Conservation (phyloP, 1,139 yeast genomes). For the Yamadazyma trypodendri region DNA sequence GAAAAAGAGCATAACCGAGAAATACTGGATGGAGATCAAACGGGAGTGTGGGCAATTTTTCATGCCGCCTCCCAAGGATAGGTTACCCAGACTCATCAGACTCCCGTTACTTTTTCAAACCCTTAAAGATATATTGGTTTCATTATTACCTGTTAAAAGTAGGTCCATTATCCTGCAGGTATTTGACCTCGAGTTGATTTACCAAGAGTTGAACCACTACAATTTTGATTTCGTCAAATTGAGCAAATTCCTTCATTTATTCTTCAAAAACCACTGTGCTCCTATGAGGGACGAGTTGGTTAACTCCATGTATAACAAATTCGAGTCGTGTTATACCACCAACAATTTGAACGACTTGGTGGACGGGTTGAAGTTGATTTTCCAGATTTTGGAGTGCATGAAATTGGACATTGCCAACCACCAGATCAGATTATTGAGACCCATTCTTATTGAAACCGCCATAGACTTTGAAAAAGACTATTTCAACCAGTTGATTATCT, state of each 20-base stretch:
- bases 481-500: constrained; percentile 66
- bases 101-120: constrained; percentile 72
- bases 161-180: constrained; percentile 64
- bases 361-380: constrained; percentile 75
- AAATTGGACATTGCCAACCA: constrained; percentile 94
- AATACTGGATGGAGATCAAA: constrained; percentile 79
- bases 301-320: constrained; percentile 73
- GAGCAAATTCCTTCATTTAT: constrained; percentile 67
- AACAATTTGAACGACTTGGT: constrained; percentile 58
- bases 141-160: constrained; percentile 78
- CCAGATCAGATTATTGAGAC: constrained; percentile 82
- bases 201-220: constrained; percentile 72
- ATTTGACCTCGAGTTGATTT: constrained; percentile 72
- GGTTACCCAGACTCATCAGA: constrained; percentile 39
- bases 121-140: constrained; percentile 70
- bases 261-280: constrained; percentile 84
- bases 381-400: constrained; percentile 92
- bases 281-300: constrained; percentile 96
- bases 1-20: constrained; percentile 72
- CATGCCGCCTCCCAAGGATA: constrained; percentile 6
- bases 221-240: constrained; percentile 67
- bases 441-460: constrained; percentile 82
- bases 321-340: constrained; percentile 58
- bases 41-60: constrained; percentile 55
- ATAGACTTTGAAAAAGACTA: constrained; percentile 91